phyloP scores from a whole-genome alignment of 305 asterid species.

The Fraxinus xanthoxyloides region DNA sequence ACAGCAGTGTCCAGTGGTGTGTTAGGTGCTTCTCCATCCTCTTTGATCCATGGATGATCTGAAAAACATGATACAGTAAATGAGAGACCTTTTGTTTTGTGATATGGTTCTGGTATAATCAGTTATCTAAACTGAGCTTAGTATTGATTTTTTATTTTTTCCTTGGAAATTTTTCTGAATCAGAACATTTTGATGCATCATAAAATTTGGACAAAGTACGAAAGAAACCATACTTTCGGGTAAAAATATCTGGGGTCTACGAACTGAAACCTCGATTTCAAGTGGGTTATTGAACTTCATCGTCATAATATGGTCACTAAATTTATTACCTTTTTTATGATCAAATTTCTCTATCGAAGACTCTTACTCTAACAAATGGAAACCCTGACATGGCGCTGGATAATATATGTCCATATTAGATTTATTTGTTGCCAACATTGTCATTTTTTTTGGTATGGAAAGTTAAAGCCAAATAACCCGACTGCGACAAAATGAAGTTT shows the following conservation, averaged over 20 bases:
- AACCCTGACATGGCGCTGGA: too few relatives aligned
- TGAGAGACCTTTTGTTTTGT: not conserved
- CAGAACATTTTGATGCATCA: not conserved
- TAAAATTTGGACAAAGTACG: not conserved
- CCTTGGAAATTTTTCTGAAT: not conserved
- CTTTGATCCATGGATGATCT: conserved; percentile 4
- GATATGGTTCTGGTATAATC: not conserved
- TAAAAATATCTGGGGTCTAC: not conserved
- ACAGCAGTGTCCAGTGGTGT: not conserved
- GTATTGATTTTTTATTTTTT: not conserved
- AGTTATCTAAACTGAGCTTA: not conserved
- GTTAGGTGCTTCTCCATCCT: not conserved
- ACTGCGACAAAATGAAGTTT: not conserved
- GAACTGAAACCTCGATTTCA: not conserved
- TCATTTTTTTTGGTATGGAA: not conserved
- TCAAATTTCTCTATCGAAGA: not conserved
- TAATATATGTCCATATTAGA: not conserved
- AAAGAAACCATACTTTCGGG: not conserved
- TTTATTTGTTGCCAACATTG: not conserved
- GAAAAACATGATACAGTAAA: not conserved
- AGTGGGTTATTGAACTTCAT: not conserved
- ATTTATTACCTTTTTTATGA: too few relatives aligned
- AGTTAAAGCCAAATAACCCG: not conserved
- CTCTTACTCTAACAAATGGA: too few relatives aligned
- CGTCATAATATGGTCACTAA: not conserved